phyloP scores from a whole-genome alignment of 169 alveolate species.

The Plasmodium gonderi region DNA sequence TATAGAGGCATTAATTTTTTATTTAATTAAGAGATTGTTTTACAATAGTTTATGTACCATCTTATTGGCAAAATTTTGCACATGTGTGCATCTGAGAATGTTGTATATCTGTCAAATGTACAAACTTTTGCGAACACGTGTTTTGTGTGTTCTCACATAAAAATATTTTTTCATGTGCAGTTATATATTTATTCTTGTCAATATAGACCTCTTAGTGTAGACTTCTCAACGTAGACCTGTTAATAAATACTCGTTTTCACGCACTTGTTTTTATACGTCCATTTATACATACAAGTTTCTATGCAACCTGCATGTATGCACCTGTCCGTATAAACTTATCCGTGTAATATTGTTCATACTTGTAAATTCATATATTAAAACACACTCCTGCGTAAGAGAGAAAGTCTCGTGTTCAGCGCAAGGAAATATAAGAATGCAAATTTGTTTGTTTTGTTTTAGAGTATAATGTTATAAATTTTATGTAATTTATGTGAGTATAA shows the following conservation, averaged over 20 bases:
- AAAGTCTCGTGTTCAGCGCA: background rate
- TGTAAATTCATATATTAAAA: background rate
- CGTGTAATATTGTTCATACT: background rate
- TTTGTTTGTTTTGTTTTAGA: constrained; percentile 1
- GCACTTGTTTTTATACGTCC: background rate
- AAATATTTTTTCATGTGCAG: background rate
- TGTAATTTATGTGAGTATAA: background rate
- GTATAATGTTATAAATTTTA: background rate
- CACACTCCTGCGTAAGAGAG: too few species aligned
- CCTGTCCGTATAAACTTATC: background rate
- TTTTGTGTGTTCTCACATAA: background rate
- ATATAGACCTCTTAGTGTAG: background rate
- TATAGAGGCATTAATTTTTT: constrained; percentile 4
- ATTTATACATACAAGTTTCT: too few species aligned
- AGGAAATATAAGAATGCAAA: background rate
- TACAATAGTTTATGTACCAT: background rate
- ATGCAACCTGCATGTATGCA: too few species aligned
- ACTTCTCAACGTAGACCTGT: background rate
- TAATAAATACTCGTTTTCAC: background rate
- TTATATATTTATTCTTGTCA: background rate
- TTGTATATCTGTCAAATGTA: constrained; percentile 1
- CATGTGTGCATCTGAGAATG: background rate
- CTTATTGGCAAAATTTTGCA: background rate
- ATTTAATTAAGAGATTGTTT: background rate
- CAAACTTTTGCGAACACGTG: background rate